Evolutionary conservation across 1,139 yeast genomes (phyloP).

Genomic region (Suhomyces bolitotheri): DNA sequence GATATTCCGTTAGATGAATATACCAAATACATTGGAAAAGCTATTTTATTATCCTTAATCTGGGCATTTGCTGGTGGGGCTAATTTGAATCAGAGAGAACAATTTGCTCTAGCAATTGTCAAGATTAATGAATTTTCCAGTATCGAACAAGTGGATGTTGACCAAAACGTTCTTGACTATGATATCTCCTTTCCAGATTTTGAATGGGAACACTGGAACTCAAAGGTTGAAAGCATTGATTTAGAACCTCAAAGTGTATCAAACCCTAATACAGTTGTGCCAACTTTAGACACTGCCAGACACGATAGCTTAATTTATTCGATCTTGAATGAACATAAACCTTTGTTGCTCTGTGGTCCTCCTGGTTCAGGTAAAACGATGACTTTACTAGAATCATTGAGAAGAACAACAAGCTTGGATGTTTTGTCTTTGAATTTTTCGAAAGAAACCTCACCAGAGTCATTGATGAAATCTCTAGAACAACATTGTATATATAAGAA

Average conservation of each 20-base stretch:
- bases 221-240: conserved; percentile 45
- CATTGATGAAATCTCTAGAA: conserved; percentile 65
- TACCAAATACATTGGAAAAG: conserved; percentile 36
- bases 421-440: conserved; percentile 78
- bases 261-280: conserved; percentile 66
- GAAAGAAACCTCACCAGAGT: conserved; percentile 69
- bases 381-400: conserved; percentile 73
- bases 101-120: conserved; percentile 37
- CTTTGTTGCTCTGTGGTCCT: conserved; percentile 86
- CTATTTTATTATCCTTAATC: conserved; percentile 45
- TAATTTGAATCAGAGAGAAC: conserved; percentile 35
- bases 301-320: conserved; percentile 65
- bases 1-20: conserved; percentile 21
- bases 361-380: conserved; percentile 98
- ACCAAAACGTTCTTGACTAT: conserved; percentile 35
- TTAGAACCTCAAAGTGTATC: conserved; percentile 66
- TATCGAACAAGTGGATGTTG: conserved; percentile 10
- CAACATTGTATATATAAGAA: conserved; percentile 68
- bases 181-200: conserved; percentile 50
- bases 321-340: conserved; percentile 55
- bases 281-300: conserved; percentile 75
- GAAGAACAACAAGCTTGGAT: conserved; percentile 58
- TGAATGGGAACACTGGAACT: conserved; percentile 50
- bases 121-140: conserved; percentile 19
- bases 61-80: conserved; percentile 79